Conservation (phyloP, 2,329 filamentous ascomycete genomes). For the Diaporthe sp. region DNA sequence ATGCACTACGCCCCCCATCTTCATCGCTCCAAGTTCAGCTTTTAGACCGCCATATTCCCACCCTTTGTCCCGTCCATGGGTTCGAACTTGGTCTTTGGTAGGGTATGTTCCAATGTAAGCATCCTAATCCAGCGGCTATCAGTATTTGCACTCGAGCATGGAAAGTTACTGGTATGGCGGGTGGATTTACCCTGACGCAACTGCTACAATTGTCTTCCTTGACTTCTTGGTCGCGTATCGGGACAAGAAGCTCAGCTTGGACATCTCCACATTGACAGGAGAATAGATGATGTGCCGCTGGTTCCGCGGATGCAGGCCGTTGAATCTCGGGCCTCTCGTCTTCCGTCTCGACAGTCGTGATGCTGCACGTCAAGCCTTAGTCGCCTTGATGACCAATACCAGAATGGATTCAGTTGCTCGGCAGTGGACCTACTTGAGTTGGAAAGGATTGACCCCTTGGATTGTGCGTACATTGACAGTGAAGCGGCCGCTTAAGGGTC, state of each 20-base stretch:
- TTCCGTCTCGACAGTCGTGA: background rate
- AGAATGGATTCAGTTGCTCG: background rate
- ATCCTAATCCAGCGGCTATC: background rate
- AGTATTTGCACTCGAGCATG: background rate
- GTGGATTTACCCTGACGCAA: conserved; percentile 32
- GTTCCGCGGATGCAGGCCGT: background rate
- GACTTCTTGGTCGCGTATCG: conserved; percentile 58
- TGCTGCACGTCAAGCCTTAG: background rate
- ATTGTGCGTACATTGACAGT: conserved; percentile 31
- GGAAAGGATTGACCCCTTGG: conserved; percentile 34
- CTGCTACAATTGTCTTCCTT: conserved; percentile 50
- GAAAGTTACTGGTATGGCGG: background rate
- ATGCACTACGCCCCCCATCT: conserved; percentile 21
- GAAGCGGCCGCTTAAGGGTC: conserved; percentile 14
- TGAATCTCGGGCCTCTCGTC: background rate
- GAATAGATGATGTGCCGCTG: conserved; percentile 24
- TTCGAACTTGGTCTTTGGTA: conserved; percentile 6
- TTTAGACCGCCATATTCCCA: conserved; percentile 5
- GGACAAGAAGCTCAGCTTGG: conserved; percentile 22
- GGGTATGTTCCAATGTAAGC: conserved; percentile 20
- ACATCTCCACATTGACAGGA: conserved; percentile 38
- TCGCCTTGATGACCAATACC: background rate
- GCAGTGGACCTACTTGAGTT: conserved; percentile 10
- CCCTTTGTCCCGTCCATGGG: background rate
- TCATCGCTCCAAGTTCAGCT: conserved; percentile 21